Base-by-base conservation (phyloP, 2,329 filamentous ascomycete species). In the Fusarium miscanthi region DNA sequence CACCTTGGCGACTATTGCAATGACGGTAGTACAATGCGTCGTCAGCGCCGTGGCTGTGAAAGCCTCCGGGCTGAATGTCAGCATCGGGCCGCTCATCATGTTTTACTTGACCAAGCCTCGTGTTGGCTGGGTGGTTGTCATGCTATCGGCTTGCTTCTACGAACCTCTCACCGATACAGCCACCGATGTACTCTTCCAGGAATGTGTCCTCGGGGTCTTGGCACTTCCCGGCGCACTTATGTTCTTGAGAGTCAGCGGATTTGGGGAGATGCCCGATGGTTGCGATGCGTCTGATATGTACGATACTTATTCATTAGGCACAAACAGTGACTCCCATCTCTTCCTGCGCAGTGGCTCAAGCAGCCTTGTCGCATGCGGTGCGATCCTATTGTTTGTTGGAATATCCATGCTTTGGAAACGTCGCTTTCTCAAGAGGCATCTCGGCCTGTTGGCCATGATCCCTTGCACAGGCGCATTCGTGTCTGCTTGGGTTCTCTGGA, bases 401-500 rank as follows among this genome's bases (percentile, higher is more conserved):
- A 52, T 52, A 0, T 12, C 17, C 19, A 52, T 52, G 49, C 13
- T 52, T 27, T 52, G 33, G 51, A 54, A 19, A 11, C 19, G 35
- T 1, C 19, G 35, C 3, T 54, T 54, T 31, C 37, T 54, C 35
- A 41, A 54, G 6, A 41, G 33, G 2, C 35, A 19, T 14, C 37
- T 41, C 10, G 35, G 35, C 0, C 12, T 38, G 0, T 8, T 38
- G 9, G 33, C 49, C 0, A 38, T 52, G 49, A 27, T 52, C 2
- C 49, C 49, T 38, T 52, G 49, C 23, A 25, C 17, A 5, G 33
- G 17, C 13, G 35, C 51, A 3, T 41, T 38, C 16, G 51, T 54
- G 25, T 54, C 51, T 23, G 35, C 51, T 8, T 54, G 25, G 51
- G 10, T 54, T 8, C 35, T 54, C 25, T 54, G 37, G 51, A 19